Percentiles rank a stretch among this genome's conserved stretches.
These are phyloP conservation scores for Papiliotrema nemorosa DNA, from an alignment of 1,284 basidiomycete species.

Conservation along the genomic window DNA sequence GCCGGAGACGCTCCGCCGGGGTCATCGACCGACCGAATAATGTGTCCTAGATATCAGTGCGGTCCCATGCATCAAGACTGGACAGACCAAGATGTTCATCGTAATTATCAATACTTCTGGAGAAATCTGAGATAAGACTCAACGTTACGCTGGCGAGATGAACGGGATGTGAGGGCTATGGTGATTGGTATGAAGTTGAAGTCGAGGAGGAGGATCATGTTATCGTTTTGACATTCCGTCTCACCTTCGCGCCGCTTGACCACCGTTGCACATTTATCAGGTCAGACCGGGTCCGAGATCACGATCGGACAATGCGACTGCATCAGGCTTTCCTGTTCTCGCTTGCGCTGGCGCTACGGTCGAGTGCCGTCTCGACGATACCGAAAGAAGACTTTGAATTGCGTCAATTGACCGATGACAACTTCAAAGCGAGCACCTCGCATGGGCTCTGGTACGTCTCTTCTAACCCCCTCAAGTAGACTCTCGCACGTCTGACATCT, in stretches of 20 bases:
- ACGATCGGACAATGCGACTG: constrained; percentile 8
- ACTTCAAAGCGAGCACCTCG: constrained; percentile 59
- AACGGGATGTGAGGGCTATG: background rate
- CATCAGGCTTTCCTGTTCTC: constrained; percentile 11
- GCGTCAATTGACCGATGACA: constrained; percentile 59
- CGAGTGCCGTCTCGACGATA: background rate
- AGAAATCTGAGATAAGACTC: no score
- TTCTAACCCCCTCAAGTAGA: background rate
- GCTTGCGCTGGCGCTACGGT: constrained; percentile 2
- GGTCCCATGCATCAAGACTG: background rate
- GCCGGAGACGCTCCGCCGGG: constrained; percentile 90
- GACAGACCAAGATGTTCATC: constrained; percentile 40
- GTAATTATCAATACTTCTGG: no score
- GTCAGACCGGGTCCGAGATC: no score
- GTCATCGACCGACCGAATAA: constrained; percentile 92
- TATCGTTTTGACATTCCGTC: no score
- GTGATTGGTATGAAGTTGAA: no score
- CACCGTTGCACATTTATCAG: no score
- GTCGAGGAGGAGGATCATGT: no score
- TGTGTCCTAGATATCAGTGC: constrained; percentile 62
- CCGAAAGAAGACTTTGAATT: constrained; percentile 33
- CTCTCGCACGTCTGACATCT: no score
- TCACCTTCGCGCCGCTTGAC: no score
- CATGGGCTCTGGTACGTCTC: constrained; percentile 64
- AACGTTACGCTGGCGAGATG: background rate